Evolutionary conservation across 2,329 filamentous ascomycete species (phyloP).

Genomic region (Calonectria naviculata): DNA sequence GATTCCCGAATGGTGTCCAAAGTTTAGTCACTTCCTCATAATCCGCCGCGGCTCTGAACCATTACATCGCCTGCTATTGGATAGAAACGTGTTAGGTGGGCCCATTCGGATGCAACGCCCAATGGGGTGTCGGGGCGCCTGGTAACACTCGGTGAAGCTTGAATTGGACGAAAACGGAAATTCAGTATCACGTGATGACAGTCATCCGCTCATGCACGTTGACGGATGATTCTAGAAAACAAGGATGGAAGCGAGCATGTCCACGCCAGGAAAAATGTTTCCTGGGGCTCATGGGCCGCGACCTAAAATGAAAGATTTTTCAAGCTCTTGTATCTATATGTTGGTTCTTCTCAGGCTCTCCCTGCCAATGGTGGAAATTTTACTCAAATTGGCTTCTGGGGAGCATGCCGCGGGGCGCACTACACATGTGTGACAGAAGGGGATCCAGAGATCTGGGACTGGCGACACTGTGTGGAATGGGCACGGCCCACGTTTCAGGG

Average conservation of each 20-base stretch:
- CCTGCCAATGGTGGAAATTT: not conserved
- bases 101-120: not conserved
- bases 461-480: slow-evolving; percentile 17
- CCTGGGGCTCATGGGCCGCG: not conserved
- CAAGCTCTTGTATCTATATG: not conserved
- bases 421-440: slow-evolving; percentile 6
- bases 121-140: slow-evolving; percentile 3
- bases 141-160: slow-evolving; percentile 24
- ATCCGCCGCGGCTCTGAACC: not conserved
- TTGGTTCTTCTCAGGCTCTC: not conserved
- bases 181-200: slow-evolving; percentile 16
- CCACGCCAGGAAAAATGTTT: not conserved
- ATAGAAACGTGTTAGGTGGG: not conserved
- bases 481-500: slow-evolving; percentile 23
- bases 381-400: slow-evolving; percentile 6
- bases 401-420: not conserved
- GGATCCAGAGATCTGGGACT: slow-evolving; percentile 18
- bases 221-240: slow-evolving; percentile 15
- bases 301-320: not conserved
- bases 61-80: slow-evolving; percentile 10
- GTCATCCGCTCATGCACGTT: slow-evolving; percentile 14
- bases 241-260: slow-evolving; percentile 3
- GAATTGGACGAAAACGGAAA: slow-evolving; percentile 22
- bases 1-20: not conserved
- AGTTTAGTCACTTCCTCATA: slow-evolving; percentile 8